Evolutionary conservation across 2,329 filamentous ascomycete species (phyloP), one percentile per base, ranked within the genome.

Genomic region (Myotisia sp.): DNA sequence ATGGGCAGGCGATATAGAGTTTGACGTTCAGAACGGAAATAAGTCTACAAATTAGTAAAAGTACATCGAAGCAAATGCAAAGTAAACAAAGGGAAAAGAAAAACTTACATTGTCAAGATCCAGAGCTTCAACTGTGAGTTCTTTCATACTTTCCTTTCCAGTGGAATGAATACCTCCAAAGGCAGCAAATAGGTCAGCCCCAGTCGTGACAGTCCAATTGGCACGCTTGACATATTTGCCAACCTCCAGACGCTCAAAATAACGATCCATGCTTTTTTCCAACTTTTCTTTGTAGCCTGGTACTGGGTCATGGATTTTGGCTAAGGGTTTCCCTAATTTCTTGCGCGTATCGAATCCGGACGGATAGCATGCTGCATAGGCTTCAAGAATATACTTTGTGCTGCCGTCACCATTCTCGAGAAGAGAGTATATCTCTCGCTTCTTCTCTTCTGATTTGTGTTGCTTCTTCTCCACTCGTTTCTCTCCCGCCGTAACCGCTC

Each of bases 191-290:
- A 64, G 37, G 8, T 54, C 51, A 10, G 49, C 49, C n/a, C 54
- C 40, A 1, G 55, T 57, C 3, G 55, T 59, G 23, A 64, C 40
- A 37, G 48, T 53, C 62, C 60, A 63, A 47, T 78, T 79, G 1
- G 56, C 54, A 4, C 74, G 54, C 47, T 64, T 64, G 1, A 77
- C 69, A 8, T 67, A 59, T 41, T 59, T 65, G 1, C 71, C 72
- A 1, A 63, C 56, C 7, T 68, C 63, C 0, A 77, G 31, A 8
- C 51, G 50, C 1, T 65, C 60, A 47, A 77, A 76, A 52, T 71
- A 76, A 1, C 68, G 56, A 46, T 78, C 72, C 73, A 77, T 77
- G 33, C 60, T 66, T 32, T 56, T 63, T 44, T 69, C 67, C 0
- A 78, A 44, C 45, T 73, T 76, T 29, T 59, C 50, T 20, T 47